Base-by-base conservation (phyloP, 257 asterid species). In the Buddleja alternifolia region DNA sequence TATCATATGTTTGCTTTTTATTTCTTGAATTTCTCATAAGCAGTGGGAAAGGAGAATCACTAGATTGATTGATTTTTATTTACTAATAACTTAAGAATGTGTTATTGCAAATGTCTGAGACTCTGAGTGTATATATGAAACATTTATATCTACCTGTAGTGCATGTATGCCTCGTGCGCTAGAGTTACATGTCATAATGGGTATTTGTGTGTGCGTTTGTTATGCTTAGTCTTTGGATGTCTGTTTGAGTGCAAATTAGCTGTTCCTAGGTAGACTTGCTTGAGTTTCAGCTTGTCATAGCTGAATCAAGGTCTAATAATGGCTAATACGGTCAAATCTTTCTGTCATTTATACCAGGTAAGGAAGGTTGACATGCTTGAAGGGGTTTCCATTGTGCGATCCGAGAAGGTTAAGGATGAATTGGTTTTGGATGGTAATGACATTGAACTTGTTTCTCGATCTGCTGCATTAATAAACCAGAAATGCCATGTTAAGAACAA, bases 401-500 rank as follows among this genome's bases (percentile, higher is more conserved):
- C 89, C 2, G 89, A 84, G 73, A 84, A 84, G 68, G 89, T 84
- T 8, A 84, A 84, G 79, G 89, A 84, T 71, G 89, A 84, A 16
- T 44, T 84, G 69, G 66, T 84, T 10, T 29, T 84, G 71, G 84
- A 84, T 15, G 89, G 86, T 0, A 84, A 81, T 39, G 89, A 81
- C 25, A 76, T 84, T 10, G 89, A 84, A 66, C 84, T 84, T 37
- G 89, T 81, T 32, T 84, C 89, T 36, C 78, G 89, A 17, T 84
- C 89, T 8, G 72, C 77, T 47, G 86, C 89, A 57, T 73, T 83
- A 77, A 83, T 83, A 15, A 83, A 81, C 76, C 89, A 83, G 97
- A 91, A 91, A 86, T 91, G 97, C 76, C 96, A 86, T 63, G 97
- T 88, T 73, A 91, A 91, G 90, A 91, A 91, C 87, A 91, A 91